Base-by-base conservation (phyloP, 2,329 filamentous ascomycete species). In the Cercospora canescens region DNA sequence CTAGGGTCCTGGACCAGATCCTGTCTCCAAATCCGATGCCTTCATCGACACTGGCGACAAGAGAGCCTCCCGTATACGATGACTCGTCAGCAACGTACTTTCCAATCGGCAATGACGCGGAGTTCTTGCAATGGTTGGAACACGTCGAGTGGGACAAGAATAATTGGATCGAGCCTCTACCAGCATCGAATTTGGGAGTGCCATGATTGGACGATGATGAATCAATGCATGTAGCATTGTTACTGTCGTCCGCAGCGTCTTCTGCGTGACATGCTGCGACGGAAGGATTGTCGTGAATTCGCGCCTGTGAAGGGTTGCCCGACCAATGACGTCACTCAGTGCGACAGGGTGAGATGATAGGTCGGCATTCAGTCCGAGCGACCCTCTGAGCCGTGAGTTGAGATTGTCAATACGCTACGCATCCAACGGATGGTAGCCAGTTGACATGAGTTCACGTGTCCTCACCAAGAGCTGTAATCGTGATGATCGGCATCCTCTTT, bases 51-150 rank as follows among this genome's bases (percentile, higher is more conserved):
- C 35, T 64, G 21, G 55, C 69, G 11, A 35, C 50, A 18, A 67
- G 69, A 16, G 67, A 72, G 32, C 34, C 66, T 30, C 60, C 67
- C 32, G 57, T 61, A 11, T 72, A 72, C 26, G 73, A 73, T 14
- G 77, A 80, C 59, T 69, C 75, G 24, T 75, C 70, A 12, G 74
- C 70, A 12, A 68, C 79, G 14, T 75, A 76, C 6, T 77, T 78
- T 37, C 74, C 78, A 4, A 73, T 75, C 14, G 77, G 72, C 1
- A 80, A 78, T 64, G 80, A 82, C 68, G 77, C 75, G 6, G 80
- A 82, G 37, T 82, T 82, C 64, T 72, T 81, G 72, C 71, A 76
- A 12, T 83, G 80, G 80, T 73, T 83, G 45, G 80, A 82, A 41
- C 77, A 73, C 34, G 79, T 81, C 41, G 79, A 81, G 34, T 65